Conservation (phyloP, 768 basidiomycete genomes). For the Filobasidium wieringae region DNA sequence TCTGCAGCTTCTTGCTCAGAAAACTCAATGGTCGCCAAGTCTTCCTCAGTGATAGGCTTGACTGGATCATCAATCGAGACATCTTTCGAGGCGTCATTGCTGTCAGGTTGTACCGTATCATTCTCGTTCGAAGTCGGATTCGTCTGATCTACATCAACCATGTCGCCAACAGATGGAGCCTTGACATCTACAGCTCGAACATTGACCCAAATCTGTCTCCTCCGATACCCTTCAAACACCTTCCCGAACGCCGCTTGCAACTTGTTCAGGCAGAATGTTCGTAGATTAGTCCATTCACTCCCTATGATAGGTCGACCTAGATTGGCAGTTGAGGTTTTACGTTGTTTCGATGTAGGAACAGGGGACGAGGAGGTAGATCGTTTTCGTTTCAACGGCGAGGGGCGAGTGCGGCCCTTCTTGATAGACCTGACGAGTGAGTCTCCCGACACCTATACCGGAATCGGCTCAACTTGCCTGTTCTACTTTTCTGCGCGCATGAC, state of each 20-base stretch:
- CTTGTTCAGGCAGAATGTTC: neutral
- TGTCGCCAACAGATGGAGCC: neutral
- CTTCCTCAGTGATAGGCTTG: neutral
- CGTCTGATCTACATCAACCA: neutral
- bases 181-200: neutral
- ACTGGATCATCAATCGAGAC: neutral
- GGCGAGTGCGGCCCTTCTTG: neutral
- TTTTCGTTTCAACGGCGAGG: neutral
- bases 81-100: neutral
- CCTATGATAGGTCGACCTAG: neutral
- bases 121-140: neutral
- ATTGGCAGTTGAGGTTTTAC: neutral
- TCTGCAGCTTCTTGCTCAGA: neutral
- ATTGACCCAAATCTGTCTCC: neutral
- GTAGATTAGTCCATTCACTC: neutral
- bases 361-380: neutral
- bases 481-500: neutral
- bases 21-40: neutral
- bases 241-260: conserved; percentile 1
- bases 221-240: conserved; percentile 4
- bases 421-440: neutral
- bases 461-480: neutral
- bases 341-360: neutral
- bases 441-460: neutral
- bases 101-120: neutral